These are phyloP conservation scores for Peronospora farinosa DNA, from an alignment of 352 stramenopile genomes.

Conservation along the genomic window DNA sequence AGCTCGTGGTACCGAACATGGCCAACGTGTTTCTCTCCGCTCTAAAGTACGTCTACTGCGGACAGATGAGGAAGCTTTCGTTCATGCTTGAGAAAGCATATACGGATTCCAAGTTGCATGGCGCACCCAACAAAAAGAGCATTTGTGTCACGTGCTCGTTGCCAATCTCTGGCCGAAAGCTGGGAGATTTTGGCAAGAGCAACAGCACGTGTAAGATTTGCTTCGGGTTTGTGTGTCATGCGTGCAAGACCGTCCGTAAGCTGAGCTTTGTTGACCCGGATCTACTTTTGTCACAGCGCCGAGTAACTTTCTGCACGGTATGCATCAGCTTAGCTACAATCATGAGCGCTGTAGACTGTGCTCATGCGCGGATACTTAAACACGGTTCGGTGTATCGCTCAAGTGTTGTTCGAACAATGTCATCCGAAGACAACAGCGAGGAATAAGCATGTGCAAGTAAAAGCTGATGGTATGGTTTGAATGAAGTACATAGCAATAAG, in stretches of 20 bases:
- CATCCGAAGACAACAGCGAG: constrained; percentile 11
- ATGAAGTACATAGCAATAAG: not conserved
- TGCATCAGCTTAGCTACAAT: constrained; percentile 23
- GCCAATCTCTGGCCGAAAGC: constrained; percentile 11
- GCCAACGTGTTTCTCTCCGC: constrained; percentile 17
- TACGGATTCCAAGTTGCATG: constrained; percentile 17
- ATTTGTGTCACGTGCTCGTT: constrained; percentile 27
- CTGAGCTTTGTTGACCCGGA: constrained; percentile 33
- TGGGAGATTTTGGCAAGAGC: constrained; percentile 25
- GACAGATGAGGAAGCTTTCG: constrained; percentile 28
- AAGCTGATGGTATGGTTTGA: not conserved
- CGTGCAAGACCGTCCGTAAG: constrained; percentile 24
- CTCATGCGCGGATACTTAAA: constrained; percentile 21
- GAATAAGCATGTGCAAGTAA: constrained; percentile 6
- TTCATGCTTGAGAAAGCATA: constrained; percentile 26
- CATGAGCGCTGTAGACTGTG: constrained; percentile 22
- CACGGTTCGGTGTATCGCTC: constrained; percentile 10
- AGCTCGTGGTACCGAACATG: constrained; percentile 19
- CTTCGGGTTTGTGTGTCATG: constrained; percentile 25
- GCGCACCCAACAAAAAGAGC: constrained; percentile 20
- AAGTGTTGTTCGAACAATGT: constrained; percentile 10
- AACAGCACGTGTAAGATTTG: constrained; percentile 24
- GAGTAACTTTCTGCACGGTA: constrained; percentile 28
- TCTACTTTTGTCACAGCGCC: constrained; percentile 23
- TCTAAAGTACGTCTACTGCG: constrained; percentile 22